phyloP scores from a whole-genome alignment of 306 rosid genomes.

The Senna tora region DNA sequence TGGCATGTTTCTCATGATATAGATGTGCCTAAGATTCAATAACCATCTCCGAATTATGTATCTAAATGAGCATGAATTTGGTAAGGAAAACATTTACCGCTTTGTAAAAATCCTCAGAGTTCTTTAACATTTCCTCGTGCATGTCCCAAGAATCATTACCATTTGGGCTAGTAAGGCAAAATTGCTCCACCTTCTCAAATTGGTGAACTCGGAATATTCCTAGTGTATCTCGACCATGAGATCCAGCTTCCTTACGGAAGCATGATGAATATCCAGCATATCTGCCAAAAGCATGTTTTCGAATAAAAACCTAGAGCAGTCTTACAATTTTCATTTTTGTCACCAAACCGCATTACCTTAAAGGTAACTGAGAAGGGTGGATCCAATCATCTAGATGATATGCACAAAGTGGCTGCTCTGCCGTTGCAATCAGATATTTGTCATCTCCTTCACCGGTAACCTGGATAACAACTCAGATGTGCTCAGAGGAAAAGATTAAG shows the following conservation, averaged over 20 bases:
- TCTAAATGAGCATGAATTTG: conserved; percentile 4
- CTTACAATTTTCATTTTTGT: background rate
- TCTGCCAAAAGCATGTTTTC: conserved; percentile 45
- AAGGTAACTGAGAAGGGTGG: conserved; percentile 87
- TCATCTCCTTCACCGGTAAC: conserved; percentile 99
- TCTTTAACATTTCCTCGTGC: conserved; percentile 95
- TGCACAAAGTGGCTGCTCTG: conserved; percentile 94
- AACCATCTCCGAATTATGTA: background rate
- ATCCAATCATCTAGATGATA: conserved; percentile 94
- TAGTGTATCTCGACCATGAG: conserved; percentile 95
- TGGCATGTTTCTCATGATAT: conserved; percentile 15
- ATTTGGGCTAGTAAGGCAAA: conserved; percentile 83
- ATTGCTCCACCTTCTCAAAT: conserved; percentile 96
- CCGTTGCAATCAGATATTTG: conserved; percentile 95
- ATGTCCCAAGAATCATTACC: conserved; percentile 88
- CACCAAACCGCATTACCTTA: conserved; percentile 57
- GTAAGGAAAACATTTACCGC: conserved; percentile 43
- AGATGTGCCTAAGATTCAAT: conserved; percentile 3
- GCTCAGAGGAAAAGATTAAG: background rate
- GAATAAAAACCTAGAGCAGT: conserved; percentile 9
- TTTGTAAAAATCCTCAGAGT: conserved; percentile 87
- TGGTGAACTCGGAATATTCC: conserved; percentile 97
- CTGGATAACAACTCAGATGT: conserved; percentile 42
- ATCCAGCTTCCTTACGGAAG: conserved; percentile 97
- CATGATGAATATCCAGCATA: conserved; percentile 98